A percentile compares a stretch with the other conserved stretches of the same genome.
These are phyloP conservation scores for Lecanicillium sp. DNA, from an alignment of 2,329 filamentous ascomycete species.

Conservation along the genomic window DNA sequence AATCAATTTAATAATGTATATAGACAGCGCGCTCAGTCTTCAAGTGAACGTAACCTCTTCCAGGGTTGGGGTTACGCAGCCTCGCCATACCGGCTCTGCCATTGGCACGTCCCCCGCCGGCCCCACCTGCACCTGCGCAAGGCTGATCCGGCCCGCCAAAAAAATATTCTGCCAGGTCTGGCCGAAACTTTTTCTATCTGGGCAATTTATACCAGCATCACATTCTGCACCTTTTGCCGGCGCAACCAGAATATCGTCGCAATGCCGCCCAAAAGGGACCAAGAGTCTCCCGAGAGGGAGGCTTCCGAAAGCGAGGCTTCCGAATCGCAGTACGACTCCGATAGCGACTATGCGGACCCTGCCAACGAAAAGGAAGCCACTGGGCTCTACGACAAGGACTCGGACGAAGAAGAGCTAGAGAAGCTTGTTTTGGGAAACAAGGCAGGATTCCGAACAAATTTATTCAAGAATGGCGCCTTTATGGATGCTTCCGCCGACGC, in stretches of 20 bases:
- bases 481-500: constrained; percentile 21
- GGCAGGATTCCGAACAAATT: constrained; percentile 66
- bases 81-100: too few species aligned
- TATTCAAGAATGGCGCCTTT: constrained; percentile 49
- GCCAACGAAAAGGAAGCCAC: constrained; percentile 14
- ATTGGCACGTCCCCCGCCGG: too few species aligned
- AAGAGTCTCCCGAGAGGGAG: constrained; percentile 21
- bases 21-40: too few species aligned
- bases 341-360: constrained; percentile 19
- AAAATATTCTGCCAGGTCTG: constrained; percentile 20
- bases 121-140: constrained; percentile 14
- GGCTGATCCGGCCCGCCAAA: constrained; percentile 20
- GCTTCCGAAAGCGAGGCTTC: constrained; percentile 15
- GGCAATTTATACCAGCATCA: constrained; percentile 6
- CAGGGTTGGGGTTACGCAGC: too few species aligned
- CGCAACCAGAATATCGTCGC: constrained; percentile 9
- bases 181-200: constrained; percentile 13
- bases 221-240: constrained; percentile 8
- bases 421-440: constrained; percentile 81
- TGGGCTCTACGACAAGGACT: constrained; percentile 57
- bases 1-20: too few species aligned
- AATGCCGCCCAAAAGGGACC: constrained; percentile 24
- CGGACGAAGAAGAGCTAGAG: constrained; percentile 78
- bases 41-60: too few species aligned
- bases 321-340: constrained; percentile 6